Base-by-base conservation (phyloP, 352 stramenopile species). In the Pythium rishiriense region DNA sequence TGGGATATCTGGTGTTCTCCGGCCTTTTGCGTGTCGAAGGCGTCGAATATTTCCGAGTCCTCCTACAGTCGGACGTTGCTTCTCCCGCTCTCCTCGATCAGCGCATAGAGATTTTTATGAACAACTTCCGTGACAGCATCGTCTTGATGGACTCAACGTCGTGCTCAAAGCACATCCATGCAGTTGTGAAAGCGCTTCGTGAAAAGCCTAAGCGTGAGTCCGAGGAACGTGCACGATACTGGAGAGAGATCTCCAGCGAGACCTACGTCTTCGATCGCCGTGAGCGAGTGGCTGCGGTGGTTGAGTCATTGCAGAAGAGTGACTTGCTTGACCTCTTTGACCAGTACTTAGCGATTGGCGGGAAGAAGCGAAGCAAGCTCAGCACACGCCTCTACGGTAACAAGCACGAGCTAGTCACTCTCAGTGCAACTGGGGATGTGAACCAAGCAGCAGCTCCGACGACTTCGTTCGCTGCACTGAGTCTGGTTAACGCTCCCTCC, bases 1-100 rank as follows among this genome's bases (percentile, higher is more conserved):
- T 98, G 2, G 92, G 92, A 5, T 98, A 97, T 53, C 81, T 96
- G 22, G 88, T 97, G 11, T 94, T 90, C 50, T 89, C 72, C 0
- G 79, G 74, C 12, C 64, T 77, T 10, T 69, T 79, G 55, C 62
- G 70, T 21, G 70, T 72, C 0, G 70, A 87, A 43, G 79, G 80
- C 39, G 69, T 91, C 28, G 71, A 83, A 37, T 87, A 79, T 56
- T 88, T 93, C 61, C 83, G 81, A n/a, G 69, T 94, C 43, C 72
- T 95, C n/a, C 70, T 94, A 15, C 86, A 96, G 64, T 95, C 85
- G 4, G 81, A 90, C 39, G 78, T 90, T n/a, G 76, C 74, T 17
- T 81, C 81, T 17, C 83, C 88, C 4, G 63, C 68, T 39, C 68
- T 83, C 10, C 65, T 96, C 11, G 81, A 96, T 41, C 68, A 82